Evolutionary conservation across 768 basidiomycete species (phyloP).

Genomic region (Kockovaella imperatae): DNA sequence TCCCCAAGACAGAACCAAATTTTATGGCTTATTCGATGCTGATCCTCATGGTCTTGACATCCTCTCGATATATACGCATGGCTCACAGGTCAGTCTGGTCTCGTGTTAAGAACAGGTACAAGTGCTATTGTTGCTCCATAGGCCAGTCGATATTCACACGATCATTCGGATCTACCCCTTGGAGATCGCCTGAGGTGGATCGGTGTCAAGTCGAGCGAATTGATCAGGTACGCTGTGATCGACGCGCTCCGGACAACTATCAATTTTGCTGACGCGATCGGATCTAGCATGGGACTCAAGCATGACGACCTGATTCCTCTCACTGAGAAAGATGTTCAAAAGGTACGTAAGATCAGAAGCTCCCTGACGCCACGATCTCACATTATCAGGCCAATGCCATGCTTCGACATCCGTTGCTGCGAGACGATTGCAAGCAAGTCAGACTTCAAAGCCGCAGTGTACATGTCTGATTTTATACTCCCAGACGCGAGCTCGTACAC

Average conservation of each 20-base stretch:
- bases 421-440: background rate
- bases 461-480: conserved; percentile 2
- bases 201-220: conserved; percentile 65
- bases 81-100: no score
- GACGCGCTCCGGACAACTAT: background rate
- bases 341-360: conserved; percentile 28
- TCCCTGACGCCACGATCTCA: no score
- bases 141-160: conserved; percentile 55
- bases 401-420: conserved; percentile 18
- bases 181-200: conserved; percentile 68
- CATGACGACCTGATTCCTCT: conserved; percentile 58
- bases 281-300: conserved; percentile 55
- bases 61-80: conserved; percentile 74
- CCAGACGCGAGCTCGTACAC: conserved; percentile 68
- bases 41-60: conserved; percentile 93
- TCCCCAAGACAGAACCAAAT: conserved; percentile 56
- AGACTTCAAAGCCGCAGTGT: no score
- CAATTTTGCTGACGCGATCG: background rate
- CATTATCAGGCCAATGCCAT: conserved; percentile 25
- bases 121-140: no score
- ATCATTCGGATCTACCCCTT: conserved; percentile 57
- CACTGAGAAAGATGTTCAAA: conserved; percentile 15
- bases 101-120: no score
- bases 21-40: conserved; percentile 74
- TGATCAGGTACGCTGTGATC: conserved; percentile 51